phyloP scores from a whole-genome alignment of 768 basidiomycete genomes.

The Amanita muscaria region DNA sequence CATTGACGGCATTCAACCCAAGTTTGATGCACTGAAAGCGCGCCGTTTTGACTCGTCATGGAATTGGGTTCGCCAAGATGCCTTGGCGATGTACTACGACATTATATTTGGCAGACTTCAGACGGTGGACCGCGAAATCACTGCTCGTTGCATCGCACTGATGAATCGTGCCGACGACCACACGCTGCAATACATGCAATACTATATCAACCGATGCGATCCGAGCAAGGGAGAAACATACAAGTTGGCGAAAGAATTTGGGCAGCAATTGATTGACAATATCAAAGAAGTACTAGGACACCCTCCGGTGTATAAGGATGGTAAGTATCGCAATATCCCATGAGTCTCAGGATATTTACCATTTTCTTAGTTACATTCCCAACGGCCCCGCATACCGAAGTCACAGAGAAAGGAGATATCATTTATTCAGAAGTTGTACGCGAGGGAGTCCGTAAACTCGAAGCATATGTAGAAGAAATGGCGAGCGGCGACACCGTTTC shows the following conservation, averaged over 20 bases:
- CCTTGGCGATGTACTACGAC: conserved; percentile 94
- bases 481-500: conserved; percentile 87
- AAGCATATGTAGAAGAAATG: conserved; percentile 98
- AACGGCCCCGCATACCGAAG: conserved; percentile 91
- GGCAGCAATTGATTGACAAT: conserved; percentile 92
- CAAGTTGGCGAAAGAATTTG: conserved; percentile 93
- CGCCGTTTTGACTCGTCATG: conserved; percentile 98
- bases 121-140: conserved; percentile 92
- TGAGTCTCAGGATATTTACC: conserved; percentile 9
- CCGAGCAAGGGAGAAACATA: conserved; percentile 83
- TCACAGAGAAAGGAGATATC: conserved; percentile 90
- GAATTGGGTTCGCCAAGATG: conserved; percentile 99
- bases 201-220: conserved; percentile 80
- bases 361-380: conserved; percentile 80
- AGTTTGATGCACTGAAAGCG: conserved; percentile 92
- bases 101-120: conserved; percentile 94
- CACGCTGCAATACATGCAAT: conserved; percentile 92
- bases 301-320: conserved; percentile 93
- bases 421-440: conserved; percentile 92
- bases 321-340: conserved; percentile 34
- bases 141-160: conserved; percentile 93
- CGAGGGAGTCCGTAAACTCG: conserved; percentile 93
- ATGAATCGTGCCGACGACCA: conserved; percentile 96
- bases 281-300: conserved; percentile 74
- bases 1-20: conserved; percentile 89